Evolutionary conservation across 345 rosid genomes (phyloP).

Genomic region (Gossypium sturtianum): DNA sequence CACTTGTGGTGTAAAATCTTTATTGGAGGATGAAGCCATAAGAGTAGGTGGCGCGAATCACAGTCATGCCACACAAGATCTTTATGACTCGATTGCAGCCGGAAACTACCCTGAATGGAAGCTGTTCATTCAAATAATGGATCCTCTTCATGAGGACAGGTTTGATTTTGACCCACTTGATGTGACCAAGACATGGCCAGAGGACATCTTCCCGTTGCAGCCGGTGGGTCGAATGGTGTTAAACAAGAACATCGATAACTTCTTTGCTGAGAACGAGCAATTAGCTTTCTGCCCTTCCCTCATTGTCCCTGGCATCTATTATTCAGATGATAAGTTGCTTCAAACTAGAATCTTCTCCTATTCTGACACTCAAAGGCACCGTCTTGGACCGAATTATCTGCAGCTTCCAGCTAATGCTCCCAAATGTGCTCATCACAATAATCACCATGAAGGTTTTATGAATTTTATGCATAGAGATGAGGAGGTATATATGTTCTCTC

Average conservation of each 20-base stretch:
- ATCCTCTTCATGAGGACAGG: slow-evolving; percentile 66
- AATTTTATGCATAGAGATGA: slow-evolving; percentile 89
- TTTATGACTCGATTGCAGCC: slow-evolving; percentile 86
- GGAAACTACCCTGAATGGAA: slow-evolving; percentile 95
- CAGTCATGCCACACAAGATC: slow-evolving; percentile 96
- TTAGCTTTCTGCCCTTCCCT: slow-evolving; percentile 87
- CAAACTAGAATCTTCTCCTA: slow-evolving; percentile 85
- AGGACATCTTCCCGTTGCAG: slow-evolving; percentile 85
- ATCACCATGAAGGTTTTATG: slow-evolving; percentile 91
- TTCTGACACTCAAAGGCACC: slow-evolving; percentile 91
- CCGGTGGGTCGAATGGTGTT: slow-evolving; percentile 94
- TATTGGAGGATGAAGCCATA: slow-evolving; percentile 82
- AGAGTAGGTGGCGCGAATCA: slow-evolving; percentile 89
- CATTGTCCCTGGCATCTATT: slow-evolving; percentile 89
- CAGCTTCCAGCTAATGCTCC: slow-evolving; percentile 95
- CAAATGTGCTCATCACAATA: slow-evolving; percentile 87
- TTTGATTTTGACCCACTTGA: slow-evolving; percentile 94
- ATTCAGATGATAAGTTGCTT: slow-evolving; percentile 83
- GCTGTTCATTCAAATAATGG: slow-evolving; percentile 73
- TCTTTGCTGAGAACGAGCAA: slow-evolving; percentile 90
- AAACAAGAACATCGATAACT: slow-evolving; percentile 92
- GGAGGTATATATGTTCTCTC: slow-evolving; percentile 43
- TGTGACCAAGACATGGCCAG: slow-evolving; percentile 98
- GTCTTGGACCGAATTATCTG: slow-evolving; percentile 95
- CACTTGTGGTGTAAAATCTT: slow-evolving; percentile 74